phyloP scores from a whole-genome alignment of 2,329 filamentous ascomycete genomes.

The Paracoccidioides brasiliensis region DNA sequence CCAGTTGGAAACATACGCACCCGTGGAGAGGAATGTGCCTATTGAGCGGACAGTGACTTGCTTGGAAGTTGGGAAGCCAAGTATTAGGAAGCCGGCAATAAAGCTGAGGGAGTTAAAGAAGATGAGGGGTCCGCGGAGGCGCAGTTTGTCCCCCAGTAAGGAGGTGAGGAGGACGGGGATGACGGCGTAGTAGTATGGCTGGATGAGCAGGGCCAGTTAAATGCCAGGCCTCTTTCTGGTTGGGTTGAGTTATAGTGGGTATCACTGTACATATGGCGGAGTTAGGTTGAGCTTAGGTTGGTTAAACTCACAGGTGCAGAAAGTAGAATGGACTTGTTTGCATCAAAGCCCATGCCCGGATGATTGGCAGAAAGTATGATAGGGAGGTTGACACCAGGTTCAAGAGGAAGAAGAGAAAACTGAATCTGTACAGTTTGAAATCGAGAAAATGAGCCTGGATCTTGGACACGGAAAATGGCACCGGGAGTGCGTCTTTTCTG shows the following conservation, averaged over 20 bases:
- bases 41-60: conserved; percentile 51
- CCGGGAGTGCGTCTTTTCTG: conserved; percentile 45
- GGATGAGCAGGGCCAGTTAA: not conserved
- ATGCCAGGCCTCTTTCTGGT: not conserved
- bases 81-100: conserved; percentile 51
- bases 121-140: conserved; percentile 50
- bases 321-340: conserved; percentile 45
- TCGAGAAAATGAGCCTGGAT: conserved; percentile 46
- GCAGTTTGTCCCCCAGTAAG: conserved; percentile 47
- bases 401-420: conserved; percentile 51
- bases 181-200: conserved; percentile 54
- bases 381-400: conserved; percentile 54
- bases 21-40: conserved; percentile 53
- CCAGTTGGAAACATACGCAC: conserved; percentile 58
- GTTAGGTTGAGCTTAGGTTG: not conserved
- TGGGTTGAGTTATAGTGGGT: not conserved
- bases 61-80: conserved; percentile 42
- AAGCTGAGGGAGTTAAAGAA: conserved; percentile 50
- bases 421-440: conserved; percentile 51
- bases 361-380: conserved; percentile 53
- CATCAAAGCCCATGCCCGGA: conserved; percentile 42
- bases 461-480: conserved; percentile 43
- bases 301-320: conserved; percentile 39
- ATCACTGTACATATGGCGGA: not conserved
- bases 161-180: conserved; percentile 52